Evolutionary conservation across 345 rosid genomes (phyloP), one percentile per base, ranked within the genome.

Genomic region (Hirschfeldia incana): DNA sequence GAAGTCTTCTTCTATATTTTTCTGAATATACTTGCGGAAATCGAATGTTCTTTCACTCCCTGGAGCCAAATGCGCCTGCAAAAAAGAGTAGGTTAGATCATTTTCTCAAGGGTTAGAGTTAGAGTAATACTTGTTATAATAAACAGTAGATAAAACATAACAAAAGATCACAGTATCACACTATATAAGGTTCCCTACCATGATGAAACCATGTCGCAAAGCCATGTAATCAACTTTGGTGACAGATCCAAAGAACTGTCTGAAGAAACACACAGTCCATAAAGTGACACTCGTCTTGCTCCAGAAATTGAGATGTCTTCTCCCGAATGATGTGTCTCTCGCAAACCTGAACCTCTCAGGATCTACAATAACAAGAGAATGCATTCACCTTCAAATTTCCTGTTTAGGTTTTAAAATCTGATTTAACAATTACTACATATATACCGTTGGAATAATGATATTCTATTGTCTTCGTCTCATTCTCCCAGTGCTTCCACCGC

Each of bases 301-400:
- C 99, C 99, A 95, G 58, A 85, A 70, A 32, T 63, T 84, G 66
- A 95, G 65, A 75, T 95, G 99, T 58, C 99, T 87, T n/a, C 93
- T 65, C 68, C 99, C 99, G 42, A 95, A 95, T 10, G 99, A 89
- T 5, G 99, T 93, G 74, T 95, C 98, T 78, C 94, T 91, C 55
- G 99, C 89, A 75, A 91, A 93, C 75, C 99, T 84, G 75, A 95
- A 95, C 83, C 98, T 91, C 84, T 95, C 93, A 2, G 99, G 99
- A 86, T 95, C 99, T 95, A 69, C 76, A 83, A 29, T 42, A 1
- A 44, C 76, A 42, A 17, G 57, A 17, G 57, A 69, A 69, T 6
- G 37, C 3, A 60, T 30, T 44, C 78, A 73, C 32, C 1, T 0
- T 42, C 37, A 68, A 79, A 5, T 8, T 67, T 26, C 28, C 36